Conservation (phyloP, 129 eudicot genomes). For the Flaveria sonorensis region DNA sequence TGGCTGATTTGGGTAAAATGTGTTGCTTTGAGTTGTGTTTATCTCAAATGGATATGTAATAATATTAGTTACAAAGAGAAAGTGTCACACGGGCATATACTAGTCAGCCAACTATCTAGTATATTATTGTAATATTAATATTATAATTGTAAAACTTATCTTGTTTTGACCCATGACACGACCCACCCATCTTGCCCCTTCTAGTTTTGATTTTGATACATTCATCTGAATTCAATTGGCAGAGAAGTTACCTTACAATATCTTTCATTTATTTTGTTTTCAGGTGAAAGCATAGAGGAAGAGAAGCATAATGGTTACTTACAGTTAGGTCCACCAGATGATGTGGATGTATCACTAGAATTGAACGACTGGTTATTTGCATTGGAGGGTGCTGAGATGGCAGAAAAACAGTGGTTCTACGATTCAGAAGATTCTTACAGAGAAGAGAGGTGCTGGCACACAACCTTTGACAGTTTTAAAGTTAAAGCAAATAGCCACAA, state of each 20-base stretch:
- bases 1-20: background rate
- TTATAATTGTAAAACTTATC: background rate
- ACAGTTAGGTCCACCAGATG: slow-evolving; percentile 86
- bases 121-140: background rate
- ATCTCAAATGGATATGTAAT: background rate
- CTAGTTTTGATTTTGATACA: slow-evolving; percentile 6
- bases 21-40: background rate
- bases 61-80: background rate
- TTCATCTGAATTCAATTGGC: slow-evolving; percentile 17
- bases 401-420: slow-evolving; percentile 48
- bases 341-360: slow-evolving; percentile 77
- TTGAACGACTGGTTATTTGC: slow-evolving; percentile 90
- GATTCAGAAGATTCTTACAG: slow-evolving; percentile 54
- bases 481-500: slow-evolving; percentile 76
- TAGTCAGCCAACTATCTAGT: slow-evolving; percentile 4
- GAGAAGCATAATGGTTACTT: slow-evolving; percentile 45
- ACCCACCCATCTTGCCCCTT: slow-evolving; percentile 21
- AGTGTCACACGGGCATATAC: slow-evolving; percentile 3
- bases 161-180: background rate
- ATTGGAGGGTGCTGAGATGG: slow-evolving; percentile 78
- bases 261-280: slow-evolving; percentile 2
- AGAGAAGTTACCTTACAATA: background rate
- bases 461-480: slow-evolving; percentile 67
- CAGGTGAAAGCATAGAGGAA: slow-evolving; percentile 55
- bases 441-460: slow-evolving; percentile 91